Evolutionary conservation across 495 filamentous ascomycete species (phyloP).

Genomic region (Penicillium odoratum): DNA sequence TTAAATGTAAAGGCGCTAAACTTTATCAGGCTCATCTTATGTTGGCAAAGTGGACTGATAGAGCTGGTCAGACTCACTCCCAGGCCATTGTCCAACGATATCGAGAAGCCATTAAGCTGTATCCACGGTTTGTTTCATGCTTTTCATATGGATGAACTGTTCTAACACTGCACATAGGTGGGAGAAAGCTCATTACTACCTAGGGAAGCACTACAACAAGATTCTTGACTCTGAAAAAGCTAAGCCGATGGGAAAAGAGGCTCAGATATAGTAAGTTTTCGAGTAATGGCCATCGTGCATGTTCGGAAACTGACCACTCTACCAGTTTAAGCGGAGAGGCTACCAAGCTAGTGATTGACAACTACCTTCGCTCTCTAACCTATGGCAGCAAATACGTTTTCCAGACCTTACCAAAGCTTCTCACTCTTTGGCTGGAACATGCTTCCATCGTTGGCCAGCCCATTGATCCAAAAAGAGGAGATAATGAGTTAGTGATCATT

Average conservation of each 20-base stretch:
- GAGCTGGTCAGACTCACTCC: slow-evolving; percentile 84
- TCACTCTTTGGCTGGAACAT: slow-evolving; percentile 94
- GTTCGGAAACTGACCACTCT: slow-evolving; percentile 6
- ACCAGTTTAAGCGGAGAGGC: slow-evolving; percentile 67
- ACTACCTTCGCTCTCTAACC: slow-evolving; percentile 81
- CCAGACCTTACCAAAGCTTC: slow-evolving; percentile 82
- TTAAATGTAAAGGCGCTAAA: slow-evolving; percentile 6
- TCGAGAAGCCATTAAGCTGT: slow-evolving; percentile 44
- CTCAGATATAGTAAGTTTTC: slow-evolving; percentile 47
- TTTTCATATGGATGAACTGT: neutral
- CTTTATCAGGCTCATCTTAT: slow-evolving; percentile 66
- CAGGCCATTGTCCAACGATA: slow-evolving; percentile 75
- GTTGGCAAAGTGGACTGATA: slow-evolving; percentile 95
- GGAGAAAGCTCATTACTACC: slow-evolving; percentile 97
- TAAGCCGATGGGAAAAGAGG: slow-evolving; percentile 66
- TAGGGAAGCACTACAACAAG: slow-evolving; percentile 97
- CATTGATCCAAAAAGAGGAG: slow-evolving; percentile 65
- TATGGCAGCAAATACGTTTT: slow-evolving; percentile 94
- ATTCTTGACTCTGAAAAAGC: slow-evolving; percentile 84
- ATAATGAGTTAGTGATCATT: slow-evolving; percentile 44
- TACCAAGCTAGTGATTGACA: slow-evolving; percentile 87
- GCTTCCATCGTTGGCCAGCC: slow-evolving; percentile 69
- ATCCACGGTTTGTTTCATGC: slow-evolving; percentile 33
- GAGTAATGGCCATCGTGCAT: too few relatives aligned
- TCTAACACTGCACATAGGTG: slow-evolving; percentile 52